Base-by-base conservation (phyloP, 2,329 filamentous ascomycete genomes). In the Albifimbria verrucaria region DNA sequence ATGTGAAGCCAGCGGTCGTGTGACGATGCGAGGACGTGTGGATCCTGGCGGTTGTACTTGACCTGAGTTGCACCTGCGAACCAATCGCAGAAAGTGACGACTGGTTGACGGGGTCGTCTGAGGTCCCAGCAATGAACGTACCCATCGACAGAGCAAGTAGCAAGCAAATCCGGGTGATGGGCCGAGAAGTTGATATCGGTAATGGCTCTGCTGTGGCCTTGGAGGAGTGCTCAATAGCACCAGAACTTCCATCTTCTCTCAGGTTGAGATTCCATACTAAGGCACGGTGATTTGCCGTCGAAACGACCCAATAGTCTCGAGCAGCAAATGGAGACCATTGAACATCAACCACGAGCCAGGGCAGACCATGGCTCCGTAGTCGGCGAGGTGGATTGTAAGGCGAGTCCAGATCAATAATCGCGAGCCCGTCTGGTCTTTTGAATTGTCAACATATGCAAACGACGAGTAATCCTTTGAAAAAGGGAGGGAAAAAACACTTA, bases 181-280 rank as follows among this genome's bases (percentile, higher is more conserved):
- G 92, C 92, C 0, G 91, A 96, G 70, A 96, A 97, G 69, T 97
- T 97, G 69, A 97, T 92, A 67, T 97, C 92, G 7, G 92, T 97
- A 61, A 97, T 97, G 57, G 92, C 92, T 59, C 93, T 83, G 45
- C 85, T 90, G 69, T 77, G 92, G 2, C 87, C 91, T 63, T 95
- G 89, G 15, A 97, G 79, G 91, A 92, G 69, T 93, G 89, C 68
- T 97, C 90, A 57, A 97, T 92, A 41, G 85, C 82, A 2, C 83
- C 83, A 7, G 80, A 78, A 23, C 76, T 74, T 0, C 88, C 89
- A 61, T 93, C 89, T 61, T 90, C 87, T 55, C 84, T 81, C 67
- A 91, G 80, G 59, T 88, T 90, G 55, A 97, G 77, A 68, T 97
- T 97, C 92, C 92, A 97, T 20, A 97, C 90, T 49, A 97, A 77